Evolutionary conservation across 192 early-diverging fungal species (phyloP).

Genomic region (Obelidium mucronatum): DNA sequence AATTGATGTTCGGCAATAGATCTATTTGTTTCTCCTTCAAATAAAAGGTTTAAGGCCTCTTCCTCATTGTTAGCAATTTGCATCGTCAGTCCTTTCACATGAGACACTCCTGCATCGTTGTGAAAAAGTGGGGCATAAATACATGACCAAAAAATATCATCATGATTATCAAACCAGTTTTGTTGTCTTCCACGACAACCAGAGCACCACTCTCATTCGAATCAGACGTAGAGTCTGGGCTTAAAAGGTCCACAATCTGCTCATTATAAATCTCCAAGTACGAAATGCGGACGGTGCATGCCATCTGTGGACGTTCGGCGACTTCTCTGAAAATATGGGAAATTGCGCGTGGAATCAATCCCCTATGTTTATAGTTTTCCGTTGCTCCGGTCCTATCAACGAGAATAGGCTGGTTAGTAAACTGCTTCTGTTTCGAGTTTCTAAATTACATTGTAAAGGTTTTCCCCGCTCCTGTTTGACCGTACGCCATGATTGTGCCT

Average conservation of each 20-base stretch:
- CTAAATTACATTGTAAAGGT: constrained; percentile 65
- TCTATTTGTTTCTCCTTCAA: constrained; percentile 70
- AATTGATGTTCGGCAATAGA: constrained; percentile 70
- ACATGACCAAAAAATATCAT: too few relatives aligned
- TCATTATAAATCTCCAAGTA: constrained; percentile 74
- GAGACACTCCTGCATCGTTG: constrained; percentile 45
- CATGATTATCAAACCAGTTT: constrained; percentile 44
- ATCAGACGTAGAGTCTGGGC: too few relatives aligned
- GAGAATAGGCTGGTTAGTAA: not conserved
- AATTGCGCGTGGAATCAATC: constrained; percentile 65
- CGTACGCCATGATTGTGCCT: constrained; percentile 66
- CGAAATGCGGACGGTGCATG: constrained; percentile 56
- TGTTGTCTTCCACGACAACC: constrained; percentile 62
- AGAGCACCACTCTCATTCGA: constrained; percentile 28
- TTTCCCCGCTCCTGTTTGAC: constrained; percentile 67
- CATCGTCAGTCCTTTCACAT: constrained; percentile 63
- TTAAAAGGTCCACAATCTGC: constrained; percentile 64
- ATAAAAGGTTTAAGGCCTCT: constrained; percentile 66
- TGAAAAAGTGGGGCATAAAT: too few relatives aligned
- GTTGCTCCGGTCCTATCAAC: constrained; percentile 65
- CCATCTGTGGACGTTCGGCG: constrained; percentile 57
- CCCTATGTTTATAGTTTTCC: constrained; percentile 72
- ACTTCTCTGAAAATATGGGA: constrained; percentile 65
- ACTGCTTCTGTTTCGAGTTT: not conserved
- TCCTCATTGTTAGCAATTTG: constrained; percentile 65